Conservation (phyloP, 352 stramenopile genomes). For the Phytophthora sojae region DNA sequence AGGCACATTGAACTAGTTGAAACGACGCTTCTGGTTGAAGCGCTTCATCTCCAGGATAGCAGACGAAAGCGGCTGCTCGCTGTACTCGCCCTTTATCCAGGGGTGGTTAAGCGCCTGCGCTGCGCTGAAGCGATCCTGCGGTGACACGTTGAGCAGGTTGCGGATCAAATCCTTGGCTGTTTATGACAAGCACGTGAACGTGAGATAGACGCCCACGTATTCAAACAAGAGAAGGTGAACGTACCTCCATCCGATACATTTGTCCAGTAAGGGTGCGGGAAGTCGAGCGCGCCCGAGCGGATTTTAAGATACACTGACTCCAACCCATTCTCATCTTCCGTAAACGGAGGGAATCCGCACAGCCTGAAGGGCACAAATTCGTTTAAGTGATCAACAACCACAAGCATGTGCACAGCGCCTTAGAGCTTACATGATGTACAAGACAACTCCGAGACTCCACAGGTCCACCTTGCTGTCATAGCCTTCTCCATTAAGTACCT, state of each 20-base stretch:
- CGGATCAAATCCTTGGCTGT: conserved; percentile 85
- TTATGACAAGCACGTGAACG: conserved; percentile 12
- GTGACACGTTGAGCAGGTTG: conserved; percentile 76
- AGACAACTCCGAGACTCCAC: conserved; percentile 87
- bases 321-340: conserved; percentile 83
- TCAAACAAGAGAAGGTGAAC: conserved; percentile 2
- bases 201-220: conserved; percentile 10
- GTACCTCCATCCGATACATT: conserved; percentile 84
- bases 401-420: background rate
- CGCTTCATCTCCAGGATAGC: conserved; percentile 90
- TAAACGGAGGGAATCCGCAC: conserved; percentile 84
- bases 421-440: conserved; percentile 85
- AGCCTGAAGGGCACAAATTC: conserved; percentile 43
- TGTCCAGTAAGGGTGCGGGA: conserved; percentile 86
- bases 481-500: conserved; percentile 86
- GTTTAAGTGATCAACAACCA: background rate
- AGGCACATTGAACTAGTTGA: conserved; percentile 62
- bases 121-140: conserved; percentile 78
- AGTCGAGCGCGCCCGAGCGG: conserved; percentile 77
- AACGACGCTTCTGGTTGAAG: conserved; percentile 91
- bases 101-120: conserved; percentile 77
- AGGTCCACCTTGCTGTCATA: conserved; percentile 90
- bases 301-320: conserved; percentile 90
- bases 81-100: conserved; percentile 89
- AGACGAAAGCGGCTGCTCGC: conserved; percentile 80